Percentiles rank a stretch among this genome's conserved stretches.
phyloP scores from a whole-genome alignment of 345 rosid genomes.

The Moricandia arvensis region DNA sequence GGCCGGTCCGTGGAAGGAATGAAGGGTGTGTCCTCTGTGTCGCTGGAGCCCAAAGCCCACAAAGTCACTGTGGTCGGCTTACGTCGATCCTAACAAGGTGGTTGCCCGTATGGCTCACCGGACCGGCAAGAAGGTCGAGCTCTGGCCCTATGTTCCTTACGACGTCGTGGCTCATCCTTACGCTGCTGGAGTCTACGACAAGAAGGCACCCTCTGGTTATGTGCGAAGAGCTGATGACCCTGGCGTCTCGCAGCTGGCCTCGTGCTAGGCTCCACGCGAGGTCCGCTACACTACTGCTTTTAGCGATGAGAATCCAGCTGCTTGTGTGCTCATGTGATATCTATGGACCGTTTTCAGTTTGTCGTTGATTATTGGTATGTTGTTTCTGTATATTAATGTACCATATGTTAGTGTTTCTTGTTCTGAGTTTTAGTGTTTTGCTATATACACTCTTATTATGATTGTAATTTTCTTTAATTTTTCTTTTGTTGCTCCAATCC shows the following conservation, averaged over 20 bases:
- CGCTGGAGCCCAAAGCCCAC: slow-evolving; percentile 73
- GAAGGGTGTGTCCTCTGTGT: slow-evolving; percentile 84
- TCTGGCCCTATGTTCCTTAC: slow-evolving; percentile 98
- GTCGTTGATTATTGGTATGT: too few species aligned
- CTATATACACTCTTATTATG: neutral
- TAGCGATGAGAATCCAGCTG: slow-evolving; percentile 80
- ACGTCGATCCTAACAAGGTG: slow-evolving; percentile 74
- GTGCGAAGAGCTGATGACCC: slow-evolving; percentile 70
- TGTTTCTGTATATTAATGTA: too few species aligned
- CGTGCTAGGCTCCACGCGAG: slow-evolving; percentile 97
- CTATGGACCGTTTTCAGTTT: neutral
- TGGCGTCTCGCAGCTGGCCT: slow-evolving; percentile 59
- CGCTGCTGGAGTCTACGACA: slow-evolving; percentile 84
- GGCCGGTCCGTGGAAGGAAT: slow-evolving; percentile 77
- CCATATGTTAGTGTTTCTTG: neutral
- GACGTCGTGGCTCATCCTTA: slow-evolving; percentile 93
- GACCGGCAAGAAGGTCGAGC: slow-evolving; percentile 92
- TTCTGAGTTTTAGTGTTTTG: neutral
- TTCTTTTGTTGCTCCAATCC: neutral
- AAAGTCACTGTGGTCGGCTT: slow-evolving; percentile 91
- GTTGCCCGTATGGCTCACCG: slow-evolving; percentile 76
- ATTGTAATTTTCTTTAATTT: neutral
- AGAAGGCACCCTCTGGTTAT: slow-evolving; percentile 86
- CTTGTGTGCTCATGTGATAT: slow-evolving; percentile 75
- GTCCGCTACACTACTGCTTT: slow-evolving; percentile 96